Conservation (phyloP, 768 basidiomycete species). For the Gelatoporia subvermispora region DNA sequence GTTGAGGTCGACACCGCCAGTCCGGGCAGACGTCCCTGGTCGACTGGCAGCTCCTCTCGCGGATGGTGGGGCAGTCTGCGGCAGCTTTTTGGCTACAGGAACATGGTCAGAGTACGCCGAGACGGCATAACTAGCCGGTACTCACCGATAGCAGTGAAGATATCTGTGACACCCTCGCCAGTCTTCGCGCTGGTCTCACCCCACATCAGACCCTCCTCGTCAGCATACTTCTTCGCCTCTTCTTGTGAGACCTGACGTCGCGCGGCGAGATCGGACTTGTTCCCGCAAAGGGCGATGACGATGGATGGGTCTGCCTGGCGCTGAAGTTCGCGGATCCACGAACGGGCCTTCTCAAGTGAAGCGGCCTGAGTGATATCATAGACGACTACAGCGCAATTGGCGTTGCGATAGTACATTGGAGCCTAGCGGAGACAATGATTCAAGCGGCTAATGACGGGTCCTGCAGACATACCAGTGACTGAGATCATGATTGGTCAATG, state of each 20-base stretch:
- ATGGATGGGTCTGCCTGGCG: constrained; percentile 97
- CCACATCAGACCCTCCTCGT: constrained; percentile 92
- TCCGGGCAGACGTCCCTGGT: constrained; percentile 42
- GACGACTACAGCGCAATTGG: constrained; percentile 90
- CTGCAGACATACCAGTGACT: constrained; percentile 42
- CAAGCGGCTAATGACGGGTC: neutral
- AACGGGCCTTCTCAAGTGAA: constrained; percentile 91
- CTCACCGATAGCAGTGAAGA: constrained; percentile 83
- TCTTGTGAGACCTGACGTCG: constrained; percentile 83
- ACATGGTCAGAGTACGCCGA: constrained; percentile 4
- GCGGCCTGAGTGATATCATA: constrained; percentile 93
- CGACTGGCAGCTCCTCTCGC: constrained; percentile 50
- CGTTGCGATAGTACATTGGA: constrained; percentile 96
- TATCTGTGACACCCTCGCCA: constrained; percentile 80
- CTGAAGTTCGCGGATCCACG: constrained; percentile 95
- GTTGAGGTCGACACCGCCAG: constrained; percentile 83
- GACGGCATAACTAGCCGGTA: neutral
- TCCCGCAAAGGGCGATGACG: constrained; percentile 93
- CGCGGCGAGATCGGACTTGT: constrained; percentile 85
- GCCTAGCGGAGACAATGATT: constrained; percentile 40
- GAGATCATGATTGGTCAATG: constrained; percentile 13
- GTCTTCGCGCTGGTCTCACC: constrained; percentile 88
- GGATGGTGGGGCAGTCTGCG: constrained; percentile 69
- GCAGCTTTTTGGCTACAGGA: constrained; percentile 77
- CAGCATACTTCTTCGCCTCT: constrained; percentile 88